A percentile compares a stretch with the other conserved stretches of the same genome.
Evolutionary conservation across 139 green algal species (phyloP).

Genomic region (Coccomyxa sp.): DNA sequence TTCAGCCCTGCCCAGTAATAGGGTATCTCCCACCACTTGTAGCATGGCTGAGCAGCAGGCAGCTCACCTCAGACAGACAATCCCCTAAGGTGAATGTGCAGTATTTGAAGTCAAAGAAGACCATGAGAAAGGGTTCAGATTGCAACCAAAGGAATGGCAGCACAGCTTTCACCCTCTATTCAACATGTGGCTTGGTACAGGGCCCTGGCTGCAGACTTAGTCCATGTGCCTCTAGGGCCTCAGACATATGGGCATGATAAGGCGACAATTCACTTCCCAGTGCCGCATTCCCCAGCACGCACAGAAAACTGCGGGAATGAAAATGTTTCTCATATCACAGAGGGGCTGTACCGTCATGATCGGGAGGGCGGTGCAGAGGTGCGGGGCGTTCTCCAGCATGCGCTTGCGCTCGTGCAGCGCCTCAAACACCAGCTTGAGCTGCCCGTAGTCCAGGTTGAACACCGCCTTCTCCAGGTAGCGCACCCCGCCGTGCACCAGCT

Average conservation of each 20-base stretch:
- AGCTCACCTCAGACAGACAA: neutral
- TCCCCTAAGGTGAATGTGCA: neutral
- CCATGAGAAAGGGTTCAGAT: no score
- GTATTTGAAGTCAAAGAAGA: no score
- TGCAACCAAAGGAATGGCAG: no score
- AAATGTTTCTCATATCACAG: no score
- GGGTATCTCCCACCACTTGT: constrained; percentile 96
- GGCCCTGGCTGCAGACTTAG: no score
- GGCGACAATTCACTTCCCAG: no score
- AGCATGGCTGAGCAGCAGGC: constrained; percentile 79
- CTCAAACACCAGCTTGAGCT: constrained; percentile 94
- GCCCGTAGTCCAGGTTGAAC: constrained; percentile 74
- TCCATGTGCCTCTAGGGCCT: no score
- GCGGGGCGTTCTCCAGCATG: constrained; percentile 81
- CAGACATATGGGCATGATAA: no score
- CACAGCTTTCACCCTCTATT: no score
- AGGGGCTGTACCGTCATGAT: constrained; percentile 78
- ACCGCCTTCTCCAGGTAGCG: constrained; percentile 87
- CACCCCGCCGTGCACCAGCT: constrained; percentile 94
- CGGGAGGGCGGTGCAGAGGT: constrained; percentile 69
- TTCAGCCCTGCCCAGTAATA: constrained; percentile 96
- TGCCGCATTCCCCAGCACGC: no score
- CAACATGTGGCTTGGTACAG: no score
- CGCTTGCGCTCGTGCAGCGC: constrained; percentile 78
- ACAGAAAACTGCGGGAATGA: no score